phyloP scores from a whole-genome alignment of 2,329 filamentous ascomycete genomes.

The Endoconidiophora laricicola region DNA sequence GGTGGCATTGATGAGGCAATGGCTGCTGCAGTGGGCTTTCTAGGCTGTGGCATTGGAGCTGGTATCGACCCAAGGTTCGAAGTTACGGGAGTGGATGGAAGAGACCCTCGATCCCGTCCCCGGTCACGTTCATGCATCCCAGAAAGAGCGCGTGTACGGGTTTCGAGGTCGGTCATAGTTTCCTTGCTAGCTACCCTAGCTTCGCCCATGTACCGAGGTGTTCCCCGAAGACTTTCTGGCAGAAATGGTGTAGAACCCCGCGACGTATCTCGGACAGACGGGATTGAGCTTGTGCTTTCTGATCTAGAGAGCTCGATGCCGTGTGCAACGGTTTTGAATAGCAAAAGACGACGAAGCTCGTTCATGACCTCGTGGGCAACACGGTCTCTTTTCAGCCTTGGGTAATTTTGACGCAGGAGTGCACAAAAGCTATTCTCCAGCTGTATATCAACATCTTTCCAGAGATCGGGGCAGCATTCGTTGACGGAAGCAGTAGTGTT shows the following conservation, averaged over 20 bases:
- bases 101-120: not conserved
- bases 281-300: not conserved
- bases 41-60: not conserved
- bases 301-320: slow-evolving; percentile 2
- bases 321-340: not conserved
- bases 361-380: slow-evolving; percentile 31
- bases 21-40: not conserved
- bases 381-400: slow-evolving; percentile 25
- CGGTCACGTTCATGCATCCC: slow-evolving; percentile 2
- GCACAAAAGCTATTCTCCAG: slow-evolving; percentile 34
- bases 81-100: not conserved
- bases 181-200: slow-evolving; percentile 8
- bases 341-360: slow-evolving; percentile 10
- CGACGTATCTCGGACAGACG: slow-evolving; percentile 5
- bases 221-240: slow-evolving; percentile 3
- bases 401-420: slow-evolving; percentile 26
- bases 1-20: slow-evolving; percentile 2
- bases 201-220: slow-evolving; percentile 6
- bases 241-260: slow-evolving; percentile 5
- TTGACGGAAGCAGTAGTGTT: slow-evolving; percentile 18
- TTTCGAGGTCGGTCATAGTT: slow-evolving; percentile 12
- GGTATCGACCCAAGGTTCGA: not conserved
- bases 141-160: slow-evolving; percentile 7
- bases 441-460: slow-evolving; percentile 29
- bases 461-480: slow-evolving; percentile 33